Base-by-base conservation (phyloP, 2,329 filamentous ascomycete species). In the Fusarium aywerte region DNA sequence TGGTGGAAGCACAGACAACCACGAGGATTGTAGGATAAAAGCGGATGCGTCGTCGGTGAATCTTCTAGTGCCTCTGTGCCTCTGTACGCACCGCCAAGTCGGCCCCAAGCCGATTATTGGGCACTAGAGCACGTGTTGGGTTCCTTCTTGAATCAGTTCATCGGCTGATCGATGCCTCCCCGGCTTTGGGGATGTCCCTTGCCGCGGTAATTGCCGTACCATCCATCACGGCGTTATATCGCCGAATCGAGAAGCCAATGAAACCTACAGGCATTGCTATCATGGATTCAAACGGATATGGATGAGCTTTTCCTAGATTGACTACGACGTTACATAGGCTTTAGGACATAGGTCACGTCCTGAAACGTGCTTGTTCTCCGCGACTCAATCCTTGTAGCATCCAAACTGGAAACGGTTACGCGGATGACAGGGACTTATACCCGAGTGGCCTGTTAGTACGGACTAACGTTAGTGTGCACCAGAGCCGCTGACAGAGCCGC, bases 321-420 rank as follows among this genome's bases (percentile, higher is more conserved):
- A 48, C 13, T 48, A 13, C 21, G n/a, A 48, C 32, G 45, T 25
- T 44, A 11, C 48, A 56, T 36, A 50, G 33, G 35, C 33, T 11
- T 31, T 16, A 15, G 2, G 27, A 18, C 29, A 27, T 42, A 20
- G 35, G 18, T 20, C 47, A 47, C 13, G 13, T 12, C 49, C 48
- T 42, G 40, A 55, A 62, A 62, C 58, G 35, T 62, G 57, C 57
- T 31, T 27, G 1, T 9, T 20, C 29, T 18, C 25, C 40, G 40
- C 43, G 36, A 5, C 2, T 5, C 1, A 27, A 21, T 18, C 35
- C 58, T 20, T 15, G 57, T 40, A n/a, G 21, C 21, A 42, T 32
- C 29, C 57, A 25, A 18, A 50, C 35, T 36, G 40, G 31, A 35
- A n/a, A 27, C 20, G 18, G 21, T 27, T 42, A 16, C 21, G 33